Conservation (phyloP, 2,329 filamentous ascomycete species). For the Calonectria pteridis region DNA sequence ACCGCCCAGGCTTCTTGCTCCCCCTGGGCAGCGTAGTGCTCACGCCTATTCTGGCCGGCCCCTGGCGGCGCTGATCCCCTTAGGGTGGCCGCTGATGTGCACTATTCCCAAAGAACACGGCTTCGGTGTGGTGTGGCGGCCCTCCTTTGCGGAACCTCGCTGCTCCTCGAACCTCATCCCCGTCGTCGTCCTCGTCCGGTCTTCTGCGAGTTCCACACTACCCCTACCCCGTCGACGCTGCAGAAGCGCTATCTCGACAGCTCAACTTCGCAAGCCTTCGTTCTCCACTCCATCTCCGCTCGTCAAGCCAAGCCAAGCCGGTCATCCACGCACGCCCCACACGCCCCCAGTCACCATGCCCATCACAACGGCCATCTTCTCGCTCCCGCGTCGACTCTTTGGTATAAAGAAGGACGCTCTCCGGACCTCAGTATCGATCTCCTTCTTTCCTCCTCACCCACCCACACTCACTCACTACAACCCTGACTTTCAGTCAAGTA, state of each 20-base stretch:
- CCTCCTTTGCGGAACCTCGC: conserved; percentile 17
- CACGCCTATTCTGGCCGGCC: conserved; percentile 1
- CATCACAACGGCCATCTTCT: conserved; percentile 34
- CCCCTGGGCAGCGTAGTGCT: conserved; percentile 4
- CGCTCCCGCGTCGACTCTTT: conserved; percentile 34
- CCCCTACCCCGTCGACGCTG: conserved; percentile 11
- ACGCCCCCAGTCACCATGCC: conserved; percentile 33
- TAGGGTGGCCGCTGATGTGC: conserved; percentile 33
- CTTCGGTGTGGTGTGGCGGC: conserved; percentile 33
- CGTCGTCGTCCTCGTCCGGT: conserved; percentile 3
- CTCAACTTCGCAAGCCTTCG: conserved; percentile 13
- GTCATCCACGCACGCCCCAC: conserved; percentile 21
- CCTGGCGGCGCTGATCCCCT: conserved; percentile 21
- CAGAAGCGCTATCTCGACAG: conserved; percentile 26
- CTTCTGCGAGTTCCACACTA: conserved; percentile 2
- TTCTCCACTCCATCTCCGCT: conserved; percentile 30
- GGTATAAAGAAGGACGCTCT: conserved; percentile 64
- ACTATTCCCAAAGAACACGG: conserved; percentile 31
- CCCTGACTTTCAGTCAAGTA: conserved; percentile 47
- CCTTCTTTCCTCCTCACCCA: conserved; percentile 60
- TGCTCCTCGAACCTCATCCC: not conserved
- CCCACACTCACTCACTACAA: conserved; percentile 47
- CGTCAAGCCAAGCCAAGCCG: conserved; percentile 10
- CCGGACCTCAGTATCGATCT: conserved; percentile 48
- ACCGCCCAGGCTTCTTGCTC: conserved; percentile 11